Evolutionary conservation across 1,284 basidiomycete species (phyloP), one percentile per base, ranked within the genome.

Genomic region (Pterula multifida): DNA sequence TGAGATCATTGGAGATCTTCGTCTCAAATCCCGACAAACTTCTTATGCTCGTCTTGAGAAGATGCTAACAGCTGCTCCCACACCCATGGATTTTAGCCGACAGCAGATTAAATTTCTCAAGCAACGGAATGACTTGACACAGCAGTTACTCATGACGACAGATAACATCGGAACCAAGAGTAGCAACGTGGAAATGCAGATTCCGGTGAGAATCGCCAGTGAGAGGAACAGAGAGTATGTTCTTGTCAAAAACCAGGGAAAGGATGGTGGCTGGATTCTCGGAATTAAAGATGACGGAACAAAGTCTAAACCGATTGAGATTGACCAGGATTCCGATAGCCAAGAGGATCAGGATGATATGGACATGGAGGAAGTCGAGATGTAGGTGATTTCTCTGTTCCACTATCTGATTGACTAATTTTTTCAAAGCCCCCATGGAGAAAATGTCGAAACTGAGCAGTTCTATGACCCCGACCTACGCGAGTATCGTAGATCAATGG

Each of bases 1-100:
- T 65, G 96, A 99, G 69, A 93, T 99, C 56, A 86, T 98, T 25
- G 95, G 95, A 52, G 96, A 99, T 67, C 69, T 98, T 52, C 81
- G 94, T 3, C 71, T 95, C 44, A 92, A 92, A 62, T 97, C 93
- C 1, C 79, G 96, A 1, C 92, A 96, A 65, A 95, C 92, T 3
- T 96, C 91, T 3, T 87, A 94, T 68, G 81, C 81, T 48, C 85
- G 96, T 9, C 69, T 98, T 26, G 87, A 95, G 58, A 83, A 85
- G 51, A 99, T 98, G 96, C 70, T 97, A 3, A 73, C 73, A 45
- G 78, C 76, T 11, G 78, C 93, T 0, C 76, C 76, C 1, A 95
- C 93, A 0, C 82, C 95, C 0, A 73, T 97, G 51, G 96, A 98
- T 65, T 99, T 99, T 62, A 95, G 91, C 0, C 88, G 85, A 58